Evolutionary conservation across 805 yeast genomes (phyloP).

Genomic region (Candida krabiensis): DNA sequence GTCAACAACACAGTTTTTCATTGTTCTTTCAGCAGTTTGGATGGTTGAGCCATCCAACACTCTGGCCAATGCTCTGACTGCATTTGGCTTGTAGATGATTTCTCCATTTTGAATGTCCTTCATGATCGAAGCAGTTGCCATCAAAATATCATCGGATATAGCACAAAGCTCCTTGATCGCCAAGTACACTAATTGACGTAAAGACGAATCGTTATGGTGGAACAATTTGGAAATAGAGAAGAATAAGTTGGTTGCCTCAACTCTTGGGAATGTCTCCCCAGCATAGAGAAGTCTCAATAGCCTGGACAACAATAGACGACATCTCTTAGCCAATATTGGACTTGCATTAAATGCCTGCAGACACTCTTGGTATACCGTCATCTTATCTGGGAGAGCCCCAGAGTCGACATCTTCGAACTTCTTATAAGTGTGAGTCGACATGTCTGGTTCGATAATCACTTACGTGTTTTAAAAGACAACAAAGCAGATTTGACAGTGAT

Average conservation of each 20-base stretch:
- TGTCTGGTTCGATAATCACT: conserved; percentile 26
- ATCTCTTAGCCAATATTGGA: conserved; percentile 83
- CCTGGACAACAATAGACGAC: conserved; percentile 80
- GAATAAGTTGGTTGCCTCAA: conserved; percentile 89
- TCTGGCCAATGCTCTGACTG: conserved; percentile 86
- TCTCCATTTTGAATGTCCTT: conserved; percentile 94
- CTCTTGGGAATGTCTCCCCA: conserved; percentile 84
- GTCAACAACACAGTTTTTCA: conserved; percentile 92
- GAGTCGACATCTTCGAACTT: conserved; percentile 76
- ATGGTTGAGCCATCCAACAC: conserved; percentile 90
- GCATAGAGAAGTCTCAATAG: conserved; percentile 76
- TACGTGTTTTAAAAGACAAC: conserved; percentile 7
- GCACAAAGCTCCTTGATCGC: conserved; percentile 89
- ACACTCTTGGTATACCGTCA: conserved; percentile 97
- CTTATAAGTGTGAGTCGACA: conserved; percentile 85
- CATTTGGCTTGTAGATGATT: conserved; percentile 85
- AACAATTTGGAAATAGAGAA: conserved; percentile 92
- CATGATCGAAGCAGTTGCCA: conserved; percentile 98
- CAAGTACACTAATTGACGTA: conserved; percentile 91
- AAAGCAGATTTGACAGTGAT: background rate
- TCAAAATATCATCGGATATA: conserved; percentile 85
- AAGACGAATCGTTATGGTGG: conserved; percentile 83
- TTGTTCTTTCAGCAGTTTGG: conserved; percentile 87
- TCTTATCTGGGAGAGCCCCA: conserved; percentile 80
- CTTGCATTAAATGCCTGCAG: conserved; percentile 88